Conservation (phyloP, 2,329 filamentous ascomycete species). For the Fusarium continuum region DNA sequence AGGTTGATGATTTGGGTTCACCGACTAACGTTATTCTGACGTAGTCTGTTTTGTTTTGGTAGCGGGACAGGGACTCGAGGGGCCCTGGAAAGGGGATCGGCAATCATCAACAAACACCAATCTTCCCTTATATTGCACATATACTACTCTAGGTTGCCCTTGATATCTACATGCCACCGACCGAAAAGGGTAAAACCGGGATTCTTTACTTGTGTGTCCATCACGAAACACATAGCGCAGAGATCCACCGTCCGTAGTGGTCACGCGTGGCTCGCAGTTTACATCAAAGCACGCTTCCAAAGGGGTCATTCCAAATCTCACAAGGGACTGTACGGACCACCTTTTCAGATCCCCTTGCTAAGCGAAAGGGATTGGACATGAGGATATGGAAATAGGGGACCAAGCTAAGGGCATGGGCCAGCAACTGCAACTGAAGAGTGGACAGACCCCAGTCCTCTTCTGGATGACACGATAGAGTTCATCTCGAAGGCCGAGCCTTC, state of each 20-base stretch:
- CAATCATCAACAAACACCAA: neutral
- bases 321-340: constrained; percentile 4
- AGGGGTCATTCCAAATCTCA: constrained; percentile 12
- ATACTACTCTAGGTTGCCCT: neutral
- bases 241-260: constrained; percentile 8
- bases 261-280: constrained; percentile 41
- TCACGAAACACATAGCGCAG: constrained; percentile 22
- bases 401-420: constrained; percentile 8
- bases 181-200: neutral
- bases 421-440: constrained; percentile 12
- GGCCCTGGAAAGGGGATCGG: neutral
- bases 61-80: neutral
- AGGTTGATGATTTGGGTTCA: neutral
- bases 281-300: constrained; percentile 20
- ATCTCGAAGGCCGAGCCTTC: constrained; percentile 9
- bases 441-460: neutral
- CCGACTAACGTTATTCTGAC: constrained; percentile 3
- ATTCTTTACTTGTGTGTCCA: neutral
- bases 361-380: constrained; percentile 10
- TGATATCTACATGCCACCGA: neutral
- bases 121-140: neutral
- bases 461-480: constrained; percentile 16
- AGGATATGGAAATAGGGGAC: constrained; percentile 5
- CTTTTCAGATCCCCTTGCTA: constrained; percentile 5
- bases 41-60: neutral